phyloP scores from a whole-genome alignment of 441 rosid species.

The Eutrema salsugineum region DNA sequence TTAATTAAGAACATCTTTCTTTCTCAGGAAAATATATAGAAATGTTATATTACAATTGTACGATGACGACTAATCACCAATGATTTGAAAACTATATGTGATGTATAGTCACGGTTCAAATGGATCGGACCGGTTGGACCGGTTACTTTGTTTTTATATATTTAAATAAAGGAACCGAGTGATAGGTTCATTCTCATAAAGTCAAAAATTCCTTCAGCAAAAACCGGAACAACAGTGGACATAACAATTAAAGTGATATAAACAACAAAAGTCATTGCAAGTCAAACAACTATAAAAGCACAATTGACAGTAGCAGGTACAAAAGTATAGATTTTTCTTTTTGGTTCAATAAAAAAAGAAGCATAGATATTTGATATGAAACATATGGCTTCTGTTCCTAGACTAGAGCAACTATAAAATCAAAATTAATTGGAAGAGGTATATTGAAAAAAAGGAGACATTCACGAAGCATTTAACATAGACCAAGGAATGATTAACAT shows the following conservation, averaged over 20 bases:
- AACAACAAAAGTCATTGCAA: background rate
- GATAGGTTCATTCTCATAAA: background rate
- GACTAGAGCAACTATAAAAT: background rate
- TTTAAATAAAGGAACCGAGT: background rate
- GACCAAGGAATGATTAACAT: background rate
- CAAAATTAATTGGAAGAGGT: too few relatives aligned
- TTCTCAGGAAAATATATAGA: too few relatives aligned
- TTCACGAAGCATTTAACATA: background rate
- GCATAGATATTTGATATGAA: background rate
- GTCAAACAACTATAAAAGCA: background rate
- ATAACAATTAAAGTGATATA: background rate
- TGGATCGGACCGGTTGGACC: background rate
- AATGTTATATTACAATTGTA: too few relatives aligned
- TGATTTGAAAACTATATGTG: too few relatives aligned
- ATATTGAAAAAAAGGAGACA: background rate
- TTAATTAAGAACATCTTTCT: too few relatives aligned
- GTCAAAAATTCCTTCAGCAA: background rate
- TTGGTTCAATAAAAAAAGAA: too few relatives aligned
- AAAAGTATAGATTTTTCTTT: background rate
- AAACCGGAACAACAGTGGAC: background rate
- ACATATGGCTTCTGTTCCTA: background rate
- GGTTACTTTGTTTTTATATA: background rate
- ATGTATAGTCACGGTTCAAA: too few relatives aligned
- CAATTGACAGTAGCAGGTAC: background rate
- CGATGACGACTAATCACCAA: too few relatives aligned